These are phyloP conservation scores for Strigomonas galati DNA, from an alignment of 208 protist genomes.

Conservation along the genomic window DNA sequence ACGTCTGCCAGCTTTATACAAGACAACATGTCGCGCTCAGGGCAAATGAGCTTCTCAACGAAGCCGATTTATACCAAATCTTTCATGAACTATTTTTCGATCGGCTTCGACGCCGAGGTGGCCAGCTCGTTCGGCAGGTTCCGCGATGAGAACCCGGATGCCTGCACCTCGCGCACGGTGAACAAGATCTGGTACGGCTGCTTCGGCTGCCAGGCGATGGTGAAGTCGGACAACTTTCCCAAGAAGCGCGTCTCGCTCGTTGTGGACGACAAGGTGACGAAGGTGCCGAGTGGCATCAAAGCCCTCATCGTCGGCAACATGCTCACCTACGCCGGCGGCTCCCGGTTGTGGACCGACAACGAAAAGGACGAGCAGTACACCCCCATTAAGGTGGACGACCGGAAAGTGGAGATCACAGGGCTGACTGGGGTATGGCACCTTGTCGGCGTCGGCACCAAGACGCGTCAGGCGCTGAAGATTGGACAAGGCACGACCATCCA, in stretches of 20 bases:
- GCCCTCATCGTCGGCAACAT: conserved; percentile 52
- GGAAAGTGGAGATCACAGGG: conserved; percentile 31
- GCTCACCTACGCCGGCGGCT: conserved; percentile 48
- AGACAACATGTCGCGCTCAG: too few species aligned
- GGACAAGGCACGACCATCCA: conserved; percentile 30
- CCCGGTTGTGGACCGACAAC: conserved; percentile 43
- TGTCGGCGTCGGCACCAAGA: conserved; percentile 40
- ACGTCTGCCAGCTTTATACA: too few species aligned
- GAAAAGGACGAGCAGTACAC: conserved; percentile 23
- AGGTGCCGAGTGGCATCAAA: conserved; percentile 31
- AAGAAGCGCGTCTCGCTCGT: conserved; percentile 23
- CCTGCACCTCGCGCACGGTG: conserved; percentile 31
- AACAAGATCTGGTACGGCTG: conserved; percentile 68
- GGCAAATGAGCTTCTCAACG: neutral
- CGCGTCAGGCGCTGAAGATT: conserved; percentile 32
- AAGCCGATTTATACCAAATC: conserved; percentile 18
- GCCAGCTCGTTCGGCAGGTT: conserved; percentile 45
- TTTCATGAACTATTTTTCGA: conserved; percentile 73
- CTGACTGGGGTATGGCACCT: conserved; percentile 58
- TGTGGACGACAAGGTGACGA: conserved; percentile 28
- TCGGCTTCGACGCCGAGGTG: conserved; percentile 58
- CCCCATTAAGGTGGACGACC: conserved; percentile 29
- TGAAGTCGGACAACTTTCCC: conserved; percentile 25
- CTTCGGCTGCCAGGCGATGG: conserved; percentile 47
- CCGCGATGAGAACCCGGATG: conserved; percentile 33